These are phyloP conservation scores for Cladosporium halotolerans DNA, from an alignment of 2,329 filamentous ascomycete genomes.

Conservation along the genomic window DNA sequence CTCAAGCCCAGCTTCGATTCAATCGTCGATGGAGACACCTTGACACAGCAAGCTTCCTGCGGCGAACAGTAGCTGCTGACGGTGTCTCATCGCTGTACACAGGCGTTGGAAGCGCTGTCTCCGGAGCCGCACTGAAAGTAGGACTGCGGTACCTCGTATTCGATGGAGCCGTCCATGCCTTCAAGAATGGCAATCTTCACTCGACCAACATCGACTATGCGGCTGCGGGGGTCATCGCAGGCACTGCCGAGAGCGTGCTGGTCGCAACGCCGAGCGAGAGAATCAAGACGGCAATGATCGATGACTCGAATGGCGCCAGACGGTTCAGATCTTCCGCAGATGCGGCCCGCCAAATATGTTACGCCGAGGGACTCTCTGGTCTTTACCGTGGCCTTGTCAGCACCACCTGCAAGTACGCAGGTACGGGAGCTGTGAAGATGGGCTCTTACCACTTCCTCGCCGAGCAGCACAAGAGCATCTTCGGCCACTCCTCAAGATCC, in stretches of 20 bases:
- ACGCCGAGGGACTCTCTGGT: constrained; percentile 36
- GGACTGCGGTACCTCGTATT: constrained; percentile 29
- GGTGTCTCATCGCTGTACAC: constrained; percentile 23
- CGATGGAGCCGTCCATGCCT: constrained; percentile 20
- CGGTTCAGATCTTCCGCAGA: constrained; percentile 10
- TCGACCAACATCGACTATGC: constrained; percentile 22
- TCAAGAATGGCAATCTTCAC: constrained; percentile 21
- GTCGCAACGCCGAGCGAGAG: constrained; percentile 28
- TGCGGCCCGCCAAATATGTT: constrained; percentile 23
- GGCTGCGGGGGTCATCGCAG: constrained; percentile 25
- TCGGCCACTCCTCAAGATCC: background rate
- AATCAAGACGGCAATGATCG: constrained; percentile 24
- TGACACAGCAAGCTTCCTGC: constrained; percentile 21
- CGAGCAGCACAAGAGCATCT: constrained; percentile 1
- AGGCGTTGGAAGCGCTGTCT: constrained; percentile 25
- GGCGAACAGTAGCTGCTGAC: constrained; percentile 15
- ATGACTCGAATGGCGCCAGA: constrained; percentile 20
- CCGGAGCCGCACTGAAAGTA: constrained; percentile 29
- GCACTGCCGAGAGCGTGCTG: constrained; percentile 22
- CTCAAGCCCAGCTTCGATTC: constrained; percentile 24
- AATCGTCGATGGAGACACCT: constrained; percentile 16
- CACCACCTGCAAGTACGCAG: constrained; percentile 45
- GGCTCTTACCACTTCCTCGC: constrained; percentile 34
- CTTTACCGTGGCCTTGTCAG: constrained; percentile 42
- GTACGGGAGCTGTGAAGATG: constrained; percentile 44